These are phyloP conservation scores for Centaurea solstitialis DNA, from an alignment of 129 eudicot genomes.

Conservation along the genomic window DNA sequence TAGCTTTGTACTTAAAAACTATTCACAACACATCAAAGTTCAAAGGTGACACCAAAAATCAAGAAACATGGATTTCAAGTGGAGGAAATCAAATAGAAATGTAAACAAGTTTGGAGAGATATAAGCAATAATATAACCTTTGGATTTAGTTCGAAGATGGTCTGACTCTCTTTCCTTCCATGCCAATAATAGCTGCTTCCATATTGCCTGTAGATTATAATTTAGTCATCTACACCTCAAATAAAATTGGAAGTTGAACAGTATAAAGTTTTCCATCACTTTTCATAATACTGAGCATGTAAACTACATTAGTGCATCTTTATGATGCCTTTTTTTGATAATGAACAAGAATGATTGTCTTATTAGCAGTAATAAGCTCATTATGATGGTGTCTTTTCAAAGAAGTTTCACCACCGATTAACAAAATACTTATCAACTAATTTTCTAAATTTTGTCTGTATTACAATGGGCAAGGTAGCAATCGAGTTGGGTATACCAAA, in stretches of 20 bases:
- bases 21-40: neutral
- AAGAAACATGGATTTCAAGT: constrained; percentile 14
- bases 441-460: neutral
- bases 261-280: neutral
- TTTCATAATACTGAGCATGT: neutral
- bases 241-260: constrained; percentile 8
- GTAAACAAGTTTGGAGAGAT: neutral
- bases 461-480: neutral
- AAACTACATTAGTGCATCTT: neutral
- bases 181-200: constrained; percentile 87
- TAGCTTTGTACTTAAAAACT: neutral
- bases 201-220: constrained; percentile 52
- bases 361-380: neutral
- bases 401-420: neutral
- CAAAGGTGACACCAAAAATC: neutral
- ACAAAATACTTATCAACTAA: neutral
- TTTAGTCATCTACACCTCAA: neutral
- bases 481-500: neutral
- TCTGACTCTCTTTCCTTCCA: constrained; percentile 78
- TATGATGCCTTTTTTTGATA: neutral
- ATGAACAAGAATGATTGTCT: neutral
- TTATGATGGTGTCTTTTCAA: neutral
- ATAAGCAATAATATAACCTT: constrained; percentile 47
- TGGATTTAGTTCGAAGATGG: constrained; percentile 87
- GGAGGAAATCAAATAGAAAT: neutral